Percentiles rank a stretch among this genome's conserved stretches.
Evolutionary conservation across 352 stramenopile genomes (phyloP).

Genomic region (Pythium monospermum): DNA sequence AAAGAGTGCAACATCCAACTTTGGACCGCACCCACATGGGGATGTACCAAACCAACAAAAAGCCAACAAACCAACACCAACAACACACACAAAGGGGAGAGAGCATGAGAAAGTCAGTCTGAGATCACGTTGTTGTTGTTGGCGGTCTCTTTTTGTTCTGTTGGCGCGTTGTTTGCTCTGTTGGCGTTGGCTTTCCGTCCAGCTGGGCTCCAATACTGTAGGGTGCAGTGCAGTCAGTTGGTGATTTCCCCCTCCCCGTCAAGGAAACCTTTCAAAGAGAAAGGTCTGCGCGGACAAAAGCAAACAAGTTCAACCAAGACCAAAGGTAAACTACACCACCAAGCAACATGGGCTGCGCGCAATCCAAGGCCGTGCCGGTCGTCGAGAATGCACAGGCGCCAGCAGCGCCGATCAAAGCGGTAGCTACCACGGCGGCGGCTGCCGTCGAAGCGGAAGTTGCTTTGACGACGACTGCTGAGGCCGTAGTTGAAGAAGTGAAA

Average conservation of each 20-base stretch:
- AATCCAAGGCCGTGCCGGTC: slow-evolving; percentile 44
- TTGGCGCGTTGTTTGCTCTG: neutral
- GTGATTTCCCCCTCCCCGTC: neutral
- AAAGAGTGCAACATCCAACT: too few relatives aligned
- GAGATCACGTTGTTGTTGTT: neutral
- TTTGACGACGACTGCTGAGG: neutral
- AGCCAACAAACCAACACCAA: too few relatives aligned
- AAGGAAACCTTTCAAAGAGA: too few relatives aligned
- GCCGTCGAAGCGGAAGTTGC: neutral
- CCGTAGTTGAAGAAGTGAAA: slow-evolving; percentile 1
- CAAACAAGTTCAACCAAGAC: neutral
- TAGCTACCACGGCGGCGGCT: neutral
- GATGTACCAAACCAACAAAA: too few relatives aligned
- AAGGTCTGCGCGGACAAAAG: neutral
- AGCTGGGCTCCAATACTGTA: neutral
- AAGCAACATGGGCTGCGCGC: slow-evolving; percentile 48
- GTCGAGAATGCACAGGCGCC: neutral
- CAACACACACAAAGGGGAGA: too few relatives aligned
- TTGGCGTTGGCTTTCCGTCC: too few relatives aligned
- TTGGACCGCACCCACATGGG: too few relatives aligned
- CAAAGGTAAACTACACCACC: neutral
- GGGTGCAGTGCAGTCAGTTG: neutral
- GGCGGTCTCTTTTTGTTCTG: neutral
- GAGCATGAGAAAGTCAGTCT: neutral
- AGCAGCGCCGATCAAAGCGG: neutral